Conservation (phyloP, 1,139 yeast genomes). For the Suhomyces coccinellae region DNA sequence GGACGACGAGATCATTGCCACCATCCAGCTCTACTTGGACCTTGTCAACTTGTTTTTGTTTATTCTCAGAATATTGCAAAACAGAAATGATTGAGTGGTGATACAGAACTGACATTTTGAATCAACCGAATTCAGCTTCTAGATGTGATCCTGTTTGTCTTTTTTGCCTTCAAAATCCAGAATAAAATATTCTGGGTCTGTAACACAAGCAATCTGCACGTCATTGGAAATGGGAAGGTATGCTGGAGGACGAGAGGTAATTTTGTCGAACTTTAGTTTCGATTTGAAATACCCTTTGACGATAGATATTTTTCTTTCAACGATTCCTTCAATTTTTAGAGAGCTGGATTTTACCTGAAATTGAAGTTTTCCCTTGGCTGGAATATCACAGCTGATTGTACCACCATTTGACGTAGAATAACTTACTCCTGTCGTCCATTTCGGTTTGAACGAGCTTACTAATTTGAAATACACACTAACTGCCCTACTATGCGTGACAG, state of each 20-base stretch:
- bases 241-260: neutral
- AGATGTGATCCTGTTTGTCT: neutral
- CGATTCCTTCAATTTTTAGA: conserved; percentile 18
- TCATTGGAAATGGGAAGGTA: conserved; percentile 16
- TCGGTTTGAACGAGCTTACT: conserved; percentile 18
- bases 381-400: conserved; percentile 22
- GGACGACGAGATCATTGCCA: conserved; percentile 83
- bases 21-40: conserved; percentile 77
- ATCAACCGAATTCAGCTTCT: neutral
- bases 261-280: conserved; percentile 19
- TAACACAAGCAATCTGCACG: conserved; percentile 29
- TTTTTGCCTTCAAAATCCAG: neutral
- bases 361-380: conserved; percentile 23
- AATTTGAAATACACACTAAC: conserved; percentile 18
- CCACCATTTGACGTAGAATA: conserved; percentile 22
- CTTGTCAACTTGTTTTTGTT: conserved; percentile 76
- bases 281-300: neutral
- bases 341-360: conserved; percentile 22
- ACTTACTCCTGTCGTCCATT: conserved; percentile 14
- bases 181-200: conserved; percentile 18
- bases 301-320: conserved; percentile 19
- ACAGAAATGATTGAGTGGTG: conserved; percentile 35
- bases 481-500: conserved; percentile 13
- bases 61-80: conserved; percentile 67
- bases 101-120: no score